Evolutionary conservation across 371 early-diverging fungal genomes (phyloP).

Genomic region (Apophysomyces elegans): DNA sequence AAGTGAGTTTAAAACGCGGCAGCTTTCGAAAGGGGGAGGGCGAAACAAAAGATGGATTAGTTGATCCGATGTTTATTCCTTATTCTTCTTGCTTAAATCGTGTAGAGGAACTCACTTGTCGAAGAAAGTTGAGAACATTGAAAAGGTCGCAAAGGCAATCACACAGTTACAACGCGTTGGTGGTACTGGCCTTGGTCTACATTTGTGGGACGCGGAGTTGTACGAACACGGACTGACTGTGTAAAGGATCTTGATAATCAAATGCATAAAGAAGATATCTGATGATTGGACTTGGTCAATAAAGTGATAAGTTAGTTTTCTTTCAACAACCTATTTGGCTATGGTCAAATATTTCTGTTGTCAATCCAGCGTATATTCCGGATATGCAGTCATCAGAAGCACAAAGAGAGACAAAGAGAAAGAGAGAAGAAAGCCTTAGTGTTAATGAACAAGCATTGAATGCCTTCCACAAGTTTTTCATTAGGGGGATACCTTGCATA

Average conservation of each 20-base stretch:
- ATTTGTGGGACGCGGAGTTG: conserved; percentile 47
- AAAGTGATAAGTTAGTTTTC: not conserved
- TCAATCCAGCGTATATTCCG: no score
- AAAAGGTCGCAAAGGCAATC: conserved; percentile 48
- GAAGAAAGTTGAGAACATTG: conserved; percentile 51
- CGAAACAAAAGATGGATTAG: not conserved
- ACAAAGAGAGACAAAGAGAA: no score
- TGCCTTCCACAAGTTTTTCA: no score
- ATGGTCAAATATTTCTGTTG: no score
- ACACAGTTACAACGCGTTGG: conserved; percentile 59
- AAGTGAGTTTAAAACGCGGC: conserved; percentile 40
- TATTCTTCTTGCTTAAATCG: not conserved
- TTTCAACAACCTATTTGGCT: no score
- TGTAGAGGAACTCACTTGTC: conserved; percentile 35
- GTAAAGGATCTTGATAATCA: not conserved
- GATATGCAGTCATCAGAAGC: no score
- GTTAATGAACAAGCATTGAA: no score
- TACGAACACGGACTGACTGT: conserved; percentile 28
- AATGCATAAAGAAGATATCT: not conserved
- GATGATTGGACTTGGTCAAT: not conserved
- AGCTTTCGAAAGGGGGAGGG: no score
- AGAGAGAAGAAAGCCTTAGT: no score
- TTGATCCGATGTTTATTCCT: not conserved
- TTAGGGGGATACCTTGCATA: no score
- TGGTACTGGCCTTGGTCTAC: conserved; percentile 57